Conservation (phyloP, 2,329 filamentous ascomycete species). For the Albophoma yamanashiensis region DNA sequence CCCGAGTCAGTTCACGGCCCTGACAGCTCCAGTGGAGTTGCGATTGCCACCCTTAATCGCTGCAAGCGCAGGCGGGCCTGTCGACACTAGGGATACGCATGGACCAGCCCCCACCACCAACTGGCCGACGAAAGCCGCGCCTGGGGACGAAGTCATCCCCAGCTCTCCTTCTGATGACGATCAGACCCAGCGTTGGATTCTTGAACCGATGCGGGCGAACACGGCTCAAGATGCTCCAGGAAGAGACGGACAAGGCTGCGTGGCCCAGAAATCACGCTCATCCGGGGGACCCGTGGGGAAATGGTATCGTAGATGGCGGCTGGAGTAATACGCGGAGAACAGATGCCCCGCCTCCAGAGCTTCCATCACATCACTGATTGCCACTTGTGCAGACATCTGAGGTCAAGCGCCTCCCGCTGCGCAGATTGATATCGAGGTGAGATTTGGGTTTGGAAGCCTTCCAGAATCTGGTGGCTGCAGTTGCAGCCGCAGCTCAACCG, state of each 20-base stretch:
- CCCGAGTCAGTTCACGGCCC: neutral
- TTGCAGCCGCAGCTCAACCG: neutral
- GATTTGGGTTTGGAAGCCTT: neutral
- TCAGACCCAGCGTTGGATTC: neutral
- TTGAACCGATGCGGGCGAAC: neutral
- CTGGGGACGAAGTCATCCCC: neutral
- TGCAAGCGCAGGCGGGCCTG: neutral
- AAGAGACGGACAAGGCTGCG: neutral
- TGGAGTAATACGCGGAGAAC: neutral
- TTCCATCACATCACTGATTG: neutral
- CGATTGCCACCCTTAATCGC: neutral
- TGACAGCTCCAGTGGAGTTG: neutral
- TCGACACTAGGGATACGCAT: neutral
- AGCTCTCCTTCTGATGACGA: neutral
- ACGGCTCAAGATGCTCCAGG: neutral
- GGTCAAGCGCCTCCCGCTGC: neutral
- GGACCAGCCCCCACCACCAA: neutral
- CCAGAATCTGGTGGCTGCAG: neutral
- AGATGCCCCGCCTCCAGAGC: neutral
- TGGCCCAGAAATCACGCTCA: no score
- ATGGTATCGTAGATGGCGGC: neutral
- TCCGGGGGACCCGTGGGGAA: neutral
- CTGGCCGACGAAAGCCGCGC: neutral
- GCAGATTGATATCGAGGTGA: neutral
- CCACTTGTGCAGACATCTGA: neutral